Evolutionary conservation across 108 stramenopile species (phyloP), one percentile per base, ranked within the genome.

Genomic region (Asterionellopsis glacialis): DNA sequence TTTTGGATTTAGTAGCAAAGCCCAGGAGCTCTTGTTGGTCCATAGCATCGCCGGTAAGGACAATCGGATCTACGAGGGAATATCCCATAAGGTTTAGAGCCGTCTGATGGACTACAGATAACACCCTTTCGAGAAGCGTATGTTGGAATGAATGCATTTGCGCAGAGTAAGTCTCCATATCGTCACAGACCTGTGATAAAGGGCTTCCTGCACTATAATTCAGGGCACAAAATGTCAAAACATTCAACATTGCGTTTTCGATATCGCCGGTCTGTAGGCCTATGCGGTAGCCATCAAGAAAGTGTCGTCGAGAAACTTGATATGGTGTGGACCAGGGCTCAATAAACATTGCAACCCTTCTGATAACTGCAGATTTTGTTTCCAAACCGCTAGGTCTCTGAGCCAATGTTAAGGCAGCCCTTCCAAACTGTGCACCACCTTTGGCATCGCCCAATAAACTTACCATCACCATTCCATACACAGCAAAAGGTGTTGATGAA

Each of bases 191-290:
- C 54, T 55, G 24, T 1, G 39, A 3, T 15, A 64, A 28, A 3
- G 63, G 55, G 40, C 55, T 64, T 18, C 63, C 53, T 14, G 33
- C 2, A 33, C 7, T 5, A 33, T 5, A 33, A 33, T 7, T 5
- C 33, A 33, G 33, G 57, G n/a, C 38, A n/a, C 56, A 21, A 38
- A 28, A 67, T 39, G 47, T 33, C 21, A 39, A 18, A 40, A 67
- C 33, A 59, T 67, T 67, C n/a, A 61, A 44, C 38, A 68, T 59
- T 14, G 42, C 67, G 16, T 54, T 53, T 12, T 68, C 45, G 11
- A 68, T 11, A 61, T 68, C 67, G 14, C 67, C 67, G 1, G 67
- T 68, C 33, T 66, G 44, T 11, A 57, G 45, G 14, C 65, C 65
- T 14, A 41, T 14, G 21, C 59, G 26, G 45, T 68, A 68, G 45